Base-by-base conservation (phyloP, 208 protist species). In the Trypanosoma congolense region DNA sequence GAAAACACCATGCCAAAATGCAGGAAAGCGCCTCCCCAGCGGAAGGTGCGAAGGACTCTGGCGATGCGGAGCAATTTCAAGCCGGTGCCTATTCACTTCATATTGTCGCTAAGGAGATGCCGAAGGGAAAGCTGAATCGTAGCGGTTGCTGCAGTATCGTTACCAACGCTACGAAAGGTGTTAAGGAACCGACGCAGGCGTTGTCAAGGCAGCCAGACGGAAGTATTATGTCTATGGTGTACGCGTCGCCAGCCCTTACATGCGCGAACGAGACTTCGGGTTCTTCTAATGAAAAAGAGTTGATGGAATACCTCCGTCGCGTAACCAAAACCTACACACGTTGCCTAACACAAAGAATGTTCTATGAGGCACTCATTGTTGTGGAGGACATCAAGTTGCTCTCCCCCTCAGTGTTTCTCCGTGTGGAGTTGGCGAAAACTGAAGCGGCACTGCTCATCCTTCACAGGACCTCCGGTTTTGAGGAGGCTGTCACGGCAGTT, bases 371-470 rank as follows among this genome's bases (percentile, higher is more conserved):
- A 28, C 49, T 65, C 18, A 50, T 3, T 21, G 19, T 65, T 6
- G 36, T 65, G n/a, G 59, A 65, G 30, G 59, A 57, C 6, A 12
- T 56, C 31, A 65, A 51, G 50, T 65, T 33, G 49, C 22, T 25
- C 26, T 33, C 49, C 47, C 26, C 40, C 0, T 49, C 49, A 0
- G 12, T 22, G n/a, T 6, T 70, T 5, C 61, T 70, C 10, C 26
- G 26, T 30, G 24, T 74, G 9, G n/a, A 66, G 29, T 40, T 74
- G 10, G 4, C 54, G 24, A 45, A 42, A 24, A 50, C 3, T 48
- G 61, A 74, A 31, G 65, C 60, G 26, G 56, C 66, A 5, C 56
- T 78, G 14, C 65, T 66, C 26, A 19, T 78, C 18, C 51, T 70
- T 43, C 53, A 60, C 47, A 54, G 25, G 18, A 18, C 12, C 1